Base-by-base conservation (phyloP, 306 rosid genomes). In the Pterocarpus macrocarpus region DNA sequence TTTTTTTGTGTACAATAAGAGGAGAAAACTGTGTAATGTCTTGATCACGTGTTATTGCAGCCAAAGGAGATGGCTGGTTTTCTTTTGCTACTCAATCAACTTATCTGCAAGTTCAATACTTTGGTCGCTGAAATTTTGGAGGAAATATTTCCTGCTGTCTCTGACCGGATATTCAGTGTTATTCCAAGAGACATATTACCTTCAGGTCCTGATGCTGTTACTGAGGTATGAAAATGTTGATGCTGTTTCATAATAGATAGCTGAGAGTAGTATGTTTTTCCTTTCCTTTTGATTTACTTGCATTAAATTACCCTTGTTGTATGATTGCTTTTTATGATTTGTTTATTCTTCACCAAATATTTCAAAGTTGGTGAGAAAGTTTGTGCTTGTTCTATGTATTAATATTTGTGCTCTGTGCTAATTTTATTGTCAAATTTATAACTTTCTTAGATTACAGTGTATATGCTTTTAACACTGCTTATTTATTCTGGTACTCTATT, bases 61-160 rank as follows among this genome's bases (percentile, higher is more conserved):
- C 98, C 97, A 79, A 95, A 91, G 88, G 97, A 95, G 87, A 82
- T 95, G 90, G 84, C 79, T 80, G 82, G 93, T 65, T 89, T 93
- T 84, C 97, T 95, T 73, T 33, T 93, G 78, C 84, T 95, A 75
- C 94, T 93, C 28, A 93, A 93, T 90, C 99, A 95, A 88, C 87
- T 93, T 58, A 95, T 93, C 80, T 95, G 98, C 91, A 95, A 95
- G 90, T 93, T 95, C 93, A 90, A 67, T 84, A 87, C 88, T 43
- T 84, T 44, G 69, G 88, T 95, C 77, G 83, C 14, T 69, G 93
- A 85, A 88, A 95, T 95, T 73, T 84, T 95, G 94, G 96, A 91
- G 50, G 92, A 90, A 82, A 84, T 92, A 73, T 95, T 91, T 90
- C 98, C 98, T 41, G 86, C 90, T 59, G 89, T 95, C 55, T 90